A percentile compares a stretch with the other conserved stretches of the same genome.
phyloP scores from a whole-genome alignment of 768 basidiomycete genomes.

The Tulasnella sp. region DNA sequence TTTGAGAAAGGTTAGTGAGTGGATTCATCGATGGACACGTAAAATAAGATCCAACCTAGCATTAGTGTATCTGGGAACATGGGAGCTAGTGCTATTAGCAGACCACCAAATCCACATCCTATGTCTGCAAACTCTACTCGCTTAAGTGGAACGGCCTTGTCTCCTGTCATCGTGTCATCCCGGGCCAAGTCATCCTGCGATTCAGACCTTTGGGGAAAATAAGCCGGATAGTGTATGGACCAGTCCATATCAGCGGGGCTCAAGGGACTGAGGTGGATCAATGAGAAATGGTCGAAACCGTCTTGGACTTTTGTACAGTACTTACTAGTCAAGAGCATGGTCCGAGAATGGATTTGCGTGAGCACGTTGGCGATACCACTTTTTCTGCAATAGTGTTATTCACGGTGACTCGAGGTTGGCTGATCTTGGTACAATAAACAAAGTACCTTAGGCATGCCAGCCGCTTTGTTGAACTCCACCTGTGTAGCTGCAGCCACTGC shows the following conservation, averaged over 20 bases:
- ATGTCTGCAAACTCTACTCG: slow-evolving; percentile 90
- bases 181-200: too few relatives aligned
- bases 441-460: slow-evolving; percentile 15
- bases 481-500: slow-evolving; percentile 2
- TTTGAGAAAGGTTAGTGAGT: slow-evolving; percentile 26
- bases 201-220: slow-evolving; percentile 24
- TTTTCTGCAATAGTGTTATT: slow-evolving; percentile 26
- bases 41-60: slow-evolving; percentile 62
- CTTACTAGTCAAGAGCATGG: slow-evolving; percentile 65
- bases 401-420: neutral
- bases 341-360: slow-evolving; percentile 39
- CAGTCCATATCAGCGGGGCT: slow-evolving; percentile 67
- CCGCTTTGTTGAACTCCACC: slow-evolving; percentile 3
- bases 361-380: slow-evolving; percentile 36
- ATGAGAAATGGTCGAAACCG: neutral
- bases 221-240: slow-evolving; percentile 69
- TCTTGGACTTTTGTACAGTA: neutral
- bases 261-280: neutral
- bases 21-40: slow-evolving; percentile 5
- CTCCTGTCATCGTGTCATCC: slow-evolving; percentile 20
- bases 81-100: slow-evolving; percentile 78
- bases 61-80: slow-evolving; percentile 85
- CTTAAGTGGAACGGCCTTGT: too few relatives aligned
- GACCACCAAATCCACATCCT: slow-evolving; percentile 95
- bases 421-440: neutral